Base-by-base conservation (phyloP, 1,284 basidiomycete genomes). In the Papiliotrema terrestris region DNA sequence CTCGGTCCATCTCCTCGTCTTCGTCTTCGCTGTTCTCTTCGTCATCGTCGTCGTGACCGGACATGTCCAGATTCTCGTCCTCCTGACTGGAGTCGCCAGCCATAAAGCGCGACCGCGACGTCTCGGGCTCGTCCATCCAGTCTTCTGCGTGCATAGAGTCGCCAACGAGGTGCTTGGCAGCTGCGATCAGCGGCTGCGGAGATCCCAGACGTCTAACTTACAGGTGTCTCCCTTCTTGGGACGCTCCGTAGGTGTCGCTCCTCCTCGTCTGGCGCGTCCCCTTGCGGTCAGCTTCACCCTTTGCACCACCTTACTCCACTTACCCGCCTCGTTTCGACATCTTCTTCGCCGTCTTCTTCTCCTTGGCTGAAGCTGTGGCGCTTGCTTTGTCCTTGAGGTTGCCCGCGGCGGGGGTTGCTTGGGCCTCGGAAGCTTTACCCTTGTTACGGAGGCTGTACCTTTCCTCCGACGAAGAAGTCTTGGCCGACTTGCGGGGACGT, bases 21-120 rank as follows among this genome's bases (percentile, higher is more conserved):
- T 66, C 63, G 22, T 82, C 82, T 46, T 81, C 80, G 15, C 79
- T 80, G 56, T 81, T 82, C 23, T 82, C 80, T 26, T 82, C 83
- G 62, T 81, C 65, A 11, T 69, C 63, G 9, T 69, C 66, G 29
- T 62, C 58, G 19, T 61, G 57, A 19, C 65, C 65, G 0, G 83
- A 81, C 62, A 87, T 85, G 55, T 84, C 75, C 85, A 89, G 88
- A 62, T 89, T 83, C 48, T 86, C 78, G 63, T 91, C 88, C 61
- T 87, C 86, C 58, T 86, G 83, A 32, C 29, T 32, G 55, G 61
- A 64, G 5, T 62, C 62, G 8, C 66, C 65, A 36, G 59, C 64
- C 35, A 58, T 52, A 26, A 65, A 39, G 5, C 57, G 58, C 9
- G 43, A 43, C 9, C 51, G 32, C 29, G 52, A 56, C 26, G 67